A percentile compares a stretch with the other conserved stretches of the same genome.
Conservation (phyloP, 352 stramenopile species). For the Phytopythium sindhum region DNA sequence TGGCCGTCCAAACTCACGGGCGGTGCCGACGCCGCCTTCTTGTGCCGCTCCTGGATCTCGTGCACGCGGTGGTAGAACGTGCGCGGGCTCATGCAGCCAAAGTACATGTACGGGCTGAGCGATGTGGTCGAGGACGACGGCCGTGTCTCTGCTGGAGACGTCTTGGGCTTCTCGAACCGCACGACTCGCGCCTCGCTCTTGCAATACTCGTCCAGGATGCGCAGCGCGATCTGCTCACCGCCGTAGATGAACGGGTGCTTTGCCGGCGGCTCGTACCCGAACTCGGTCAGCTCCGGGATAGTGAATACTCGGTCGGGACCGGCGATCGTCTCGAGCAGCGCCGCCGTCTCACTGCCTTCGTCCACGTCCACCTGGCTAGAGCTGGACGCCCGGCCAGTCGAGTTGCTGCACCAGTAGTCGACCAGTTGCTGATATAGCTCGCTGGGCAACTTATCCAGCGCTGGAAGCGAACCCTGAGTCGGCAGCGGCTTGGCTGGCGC, state of each 20-base stretch:
- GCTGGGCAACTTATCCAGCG: slow-evolving; percentile 34
- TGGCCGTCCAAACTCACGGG: slow-evolving; percentile 93
- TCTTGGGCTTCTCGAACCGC: slow-evolving; percentile 98
- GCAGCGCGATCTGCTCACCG: slow-evolving; percentile 61
- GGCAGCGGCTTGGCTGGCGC: slow-evolving; percentile 44
- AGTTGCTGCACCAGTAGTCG: slow-evolving; percentile 36
- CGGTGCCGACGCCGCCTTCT: slow-evolving; percentile 70
- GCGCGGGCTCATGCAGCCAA: slow-evolving; percentile 90
- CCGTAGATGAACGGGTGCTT: slow-evolving; percentile 76
- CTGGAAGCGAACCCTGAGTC: slow-evolving; percentile 39
- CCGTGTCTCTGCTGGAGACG: slow-evolving; percentile 83
- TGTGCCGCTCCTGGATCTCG: slow-evolving; percentile 67
- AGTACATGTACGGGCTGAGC: slow-evolving; percentile 93
- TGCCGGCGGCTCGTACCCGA: slow-evolving; percentile 46
- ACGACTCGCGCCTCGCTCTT: slow-evolving; percentile 83
- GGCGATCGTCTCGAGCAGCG: slow-evolving; percentile 39
- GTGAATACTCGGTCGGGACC: slow-evolving; percentile 61
- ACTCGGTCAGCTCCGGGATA: slow-evolving; percentile 61
- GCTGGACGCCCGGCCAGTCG: neutral
- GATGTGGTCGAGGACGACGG: slow-evolving; percentile 94
- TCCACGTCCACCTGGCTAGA: slow-evolving; percentile 17
- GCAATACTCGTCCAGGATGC: slow-evolving; percentile 66
- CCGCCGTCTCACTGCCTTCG: slow-evolving; percentile 11
- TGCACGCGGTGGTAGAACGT: slow-evolving; percentile 90
- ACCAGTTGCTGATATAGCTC: slow-evolving; percentile 61